Evolutionary conservation across 768 basidiomycete genomes (phyloP).

Genomic region (Trametes elegans): DNA sequence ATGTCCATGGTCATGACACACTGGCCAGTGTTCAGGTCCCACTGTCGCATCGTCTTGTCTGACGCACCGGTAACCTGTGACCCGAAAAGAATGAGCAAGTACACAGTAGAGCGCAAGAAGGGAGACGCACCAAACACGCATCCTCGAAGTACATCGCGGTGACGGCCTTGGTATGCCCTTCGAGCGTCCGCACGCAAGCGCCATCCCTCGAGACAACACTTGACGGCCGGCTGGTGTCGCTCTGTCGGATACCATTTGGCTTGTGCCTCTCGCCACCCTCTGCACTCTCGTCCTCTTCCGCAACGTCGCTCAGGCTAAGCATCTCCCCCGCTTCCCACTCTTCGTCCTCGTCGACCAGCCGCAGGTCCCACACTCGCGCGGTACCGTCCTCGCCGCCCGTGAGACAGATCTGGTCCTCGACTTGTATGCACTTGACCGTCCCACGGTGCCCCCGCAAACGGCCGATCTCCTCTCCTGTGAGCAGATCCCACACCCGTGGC

Average conservation of each 20-base stretch:
- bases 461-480: slow-evolving; percentile 85
- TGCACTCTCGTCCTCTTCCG: slow-evolving; percentile 56
- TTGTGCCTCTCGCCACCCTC: slow-evolving; percentile 31
- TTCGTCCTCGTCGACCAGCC: slow-evolving; percentile 72
- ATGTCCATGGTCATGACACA: slow-evolving; percentile 99
- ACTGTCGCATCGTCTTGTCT: slow-evolving; percentile 97
- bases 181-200: slow-evolving; percentile 70
- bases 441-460: slow-evolving; percentile 79
- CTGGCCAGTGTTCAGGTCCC: slow-evolving; percentile 96
- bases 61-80: slow-evolving; percentile 91
- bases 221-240: slow-evolving; percentile 30
- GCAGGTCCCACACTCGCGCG: slow-evolving; percentile 88
- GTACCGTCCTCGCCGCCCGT: slow-evolving; percentile 89
- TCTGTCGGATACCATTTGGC: slow-evolving; percentile 37
- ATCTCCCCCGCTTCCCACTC: slow-evolving; percentile 53
- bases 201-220: slow-evolving; percentile 48
- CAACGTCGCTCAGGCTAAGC: slow-evolving; percentile 59
- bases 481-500: slow-evolving; percentile 93
- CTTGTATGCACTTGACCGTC: slow-evolving; percentile 86
- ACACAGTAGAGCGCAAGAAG: slow-evolving; percentile 15
- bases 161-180: slow-evolving; percentile 92
- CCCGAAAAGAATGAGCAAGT: not conserved
- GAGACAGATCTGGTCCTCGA: slow-evolving; percentile 86
- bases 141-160: slow-evolving; percentile 96
- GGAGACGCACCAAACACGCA: slow-evolving; percentile 72